Evolutionary conservation across 345 rosid genomes (phyloP).

Genomic region (Odontarrhena argentea): DNA sequence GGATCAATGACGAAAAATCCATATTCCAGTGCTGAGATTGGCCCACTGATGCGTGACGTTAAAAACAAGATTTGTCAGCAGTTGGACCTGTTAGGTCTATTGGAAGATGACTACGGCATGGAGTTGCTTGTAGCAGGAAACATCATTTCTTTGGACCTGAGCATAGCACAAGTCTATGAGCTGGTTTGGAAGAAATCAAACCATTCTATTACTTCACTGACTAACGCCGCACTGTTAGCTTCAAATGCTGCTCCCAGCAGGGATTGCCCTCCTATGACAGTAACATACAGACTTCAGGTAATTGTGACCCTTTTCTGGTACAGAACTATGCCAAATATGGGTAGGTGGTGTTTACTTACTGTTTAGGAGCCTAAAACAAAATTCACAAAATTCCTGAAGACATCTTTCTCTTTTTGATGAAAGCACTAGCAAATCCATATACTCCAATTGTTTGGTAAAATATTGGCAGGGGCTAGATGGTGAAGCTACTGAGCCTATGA

Average conservation of each 20-base stretch:
- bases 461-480: constrained; percentile 88
- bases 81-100: constrained; percentile 80
- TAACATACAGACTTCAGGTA: constrained; percentile 98
- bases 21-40: constrained; percentile 94
- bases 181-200: constrained; percentile 97
- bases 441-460: constrained; percentile 23
- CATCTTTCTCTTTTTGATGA: constrained; percentile 10
- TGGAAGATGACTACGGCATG: constrained; percentile 98
- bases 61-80: constrained; percentile 97
- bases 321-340: constrained; percentile 24
- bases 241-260: constrained; percentile 61
- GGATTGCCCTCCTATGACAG: constrained; percentile 94
- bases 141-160: constrained; percentile 95
- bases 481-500: constrained; percentile 99
- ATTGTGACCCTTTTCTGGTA: constrained; percentile 35
- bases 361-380: constrained; percentile 5
- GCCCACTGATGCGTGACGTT: constrained; percentile 99
- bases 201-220: constrained; percentile 66
- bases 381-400: not conserved
- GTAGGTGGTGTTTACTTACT: constrained; percentile 15
- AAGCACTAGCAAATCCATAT: constrained; percentile 16
- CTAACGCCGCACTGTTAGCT: constrained; percentile 63
- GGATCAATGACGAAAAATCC: constrained; percentile 99
- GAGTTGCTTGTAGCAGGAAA: constrained; percentile 96
- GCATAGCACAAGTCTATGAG: constrained; percentile 96